Percentiles rank a stretch among this genome's conserved stretches.
These are phyloP conservation scores for Phytophthora ohioensis DNA, from an alignment of 352 stramenopile species.

Conservation along the genomic window DNA sequence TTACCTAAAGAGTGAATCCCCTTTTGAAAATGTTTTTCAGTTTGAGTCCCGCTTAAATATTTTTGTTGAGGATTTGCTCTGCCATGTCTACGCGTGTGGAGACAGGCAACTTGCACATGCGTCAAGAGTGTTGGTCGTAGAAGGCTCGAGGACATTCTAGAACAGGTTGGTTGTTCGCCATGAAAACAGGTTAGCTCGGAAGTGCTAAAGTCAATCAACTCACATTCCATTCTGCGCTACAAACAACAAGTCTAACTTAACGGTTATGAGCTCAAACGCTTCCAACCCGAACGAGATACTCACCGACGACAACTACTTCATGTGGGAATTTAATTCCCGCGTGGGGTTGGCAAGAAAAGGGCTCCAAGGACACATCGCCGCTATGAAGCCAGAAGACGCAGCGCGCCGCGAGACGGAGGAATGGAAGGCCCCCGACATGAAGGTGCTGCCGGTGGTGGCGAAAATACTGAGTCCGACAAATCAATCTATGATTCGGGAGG, in stretches of 20 bases:
- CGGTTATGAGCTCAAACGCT: too few species aligned
- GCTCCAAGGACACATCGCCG: conserved; percentile 9
- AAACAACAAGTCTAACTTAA: not conserved
- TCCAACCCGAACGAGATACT: too few species aligned
- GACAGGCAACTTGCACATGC: not conserved
- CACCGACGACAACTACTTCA: too few species aligned
- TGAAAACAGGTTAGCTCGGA: not conserved
- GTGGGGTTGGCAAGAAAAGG: conserved; percentile 28
- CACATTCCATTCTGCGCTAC: not conserved
- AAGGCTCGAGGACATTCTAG: not conserved
- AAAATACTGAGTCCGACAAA: too few species aligned
- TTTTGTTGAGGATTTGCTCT: not conserved
- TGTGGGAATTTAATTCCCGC: conserved; percentile 24
- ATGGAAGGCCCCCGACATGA: too few species aligned
- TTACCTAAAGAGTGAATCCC: too few species aligned
- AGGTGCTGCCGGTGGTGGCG: too few species aligned
- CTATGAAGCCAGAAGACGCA: too few species aligned
- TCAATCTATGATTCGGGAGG: conserved; percentile 23
- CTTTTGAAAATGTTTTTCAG: too few species aligned
- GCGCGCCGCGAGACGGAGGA: too few species aligned
- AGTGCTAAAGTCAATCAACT: too few species aligned
- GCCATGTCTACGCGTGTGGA: not conserved
- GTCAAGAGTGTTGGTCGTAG: not conserved
- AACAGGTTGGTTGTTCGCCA: not conserved
- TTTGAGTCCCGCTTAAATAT: too few species aligned